These are phyloP conservation scores for Corynascus novoguineensis DNA, from an alignment of 495 filamentous ascomycete species.

Conservation along the genomic window DNA sequence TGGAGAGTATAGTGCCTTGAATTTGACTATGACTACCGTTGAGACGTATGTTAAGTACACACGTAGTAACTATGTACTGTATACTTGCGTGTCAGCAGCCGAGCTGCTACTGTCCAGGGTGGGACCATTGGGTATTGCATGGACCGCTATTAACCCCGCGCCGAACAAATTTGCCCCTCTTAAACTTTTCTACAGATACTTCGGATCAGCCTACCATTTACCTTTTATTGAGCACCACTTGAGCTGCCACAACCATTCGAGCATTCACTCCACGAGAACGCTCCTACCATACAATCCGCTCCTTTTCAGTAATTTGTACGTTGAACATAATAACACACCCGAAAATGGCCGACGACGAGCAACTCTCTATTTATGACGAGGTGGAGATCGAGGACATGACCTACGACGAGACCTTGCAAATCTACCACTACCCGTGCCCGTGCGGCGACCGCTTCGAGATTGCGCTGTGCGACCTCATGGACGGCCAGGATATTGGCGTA, in stretches of 20 bases:
- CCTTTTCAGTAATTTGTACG: no score
- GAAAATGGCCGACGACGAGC: slow-evolving; percentile 61
- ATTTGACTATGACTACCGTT: no score
- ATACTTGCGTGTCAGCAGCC: no score
- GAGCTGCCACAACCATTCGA: not conserved
- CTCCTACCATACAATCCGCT: no score
- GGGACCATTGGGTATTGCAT: not conserved
- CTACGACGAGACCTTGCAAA: slow-evolving; percentile 72
- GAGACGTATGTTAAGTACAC: no score
- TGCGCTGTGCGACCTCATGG: slow-evolving; percentile 71
- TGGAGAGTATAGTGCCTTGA: no score
- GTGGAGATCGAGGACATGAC: slow-evolving; percentile 99
- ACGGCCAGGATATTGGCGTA: slow-evolving; percentile 86
- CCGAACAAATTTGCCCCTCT: slow-evolving; percentile 24
- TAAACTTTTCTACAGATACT: slow-evolving; percentile 21
- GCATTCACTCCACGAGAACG: no score
- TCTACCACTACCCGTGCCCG: slow-evolving; percentile 94
- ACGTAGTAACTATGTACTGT: no score
- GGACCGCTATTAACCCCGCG: not conserved
- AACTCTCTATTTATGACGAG: slow-evolving; percentile 84
- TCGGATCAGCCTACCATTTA: no score
- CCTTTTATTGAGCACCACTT: not conserved
- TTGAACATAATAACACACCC: not conserved
- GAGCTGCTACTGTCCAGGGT: no score
- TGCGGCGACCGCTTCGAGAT: slow-evolving; percentile 98